phyloP scores from a whole-genome alignment of 352 stramenopile species.

The Globisporangium solare region DNA sequence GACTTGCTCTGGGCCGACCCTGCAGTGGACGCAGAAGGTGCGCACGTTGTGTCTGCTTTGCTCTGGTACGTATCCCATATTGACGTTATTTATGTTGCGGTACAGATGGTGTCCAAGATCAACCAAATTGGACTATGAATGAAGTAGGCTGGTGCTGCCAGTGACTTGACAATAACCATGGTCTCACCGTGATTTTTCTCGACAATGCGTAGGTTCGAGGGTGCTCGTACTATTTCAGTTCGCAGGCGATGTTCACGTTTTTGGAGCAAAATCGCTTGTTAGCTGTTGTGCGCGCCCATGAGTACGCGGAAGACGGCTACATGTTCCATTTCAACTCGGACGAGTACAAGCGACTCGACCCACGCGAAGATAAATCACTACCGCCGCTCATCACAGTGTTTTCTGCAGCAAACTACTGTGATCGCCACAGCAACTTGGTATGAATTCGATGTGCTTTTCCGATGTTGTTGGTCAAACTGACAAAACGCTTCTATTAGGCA shows the following conservation, averaged over 20 bases:
- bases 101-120: slow-evolving; percentile 3
- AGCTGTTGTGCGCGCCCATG: slow-evolving; percentile 75
- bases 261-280: slow-evolving; percentile 59
- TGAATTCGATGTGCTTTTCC: background rate
- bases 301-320: slow-evolving; percentile 70
- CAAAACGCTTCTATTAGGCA: slow-evolving; percentile 22
- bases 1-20: slow-evolving; percentile 77
- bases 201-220: slow-evolving; percentile 39
- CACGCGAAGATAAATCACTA: slow-evolving; percentile 36
- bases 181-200: too few relatives aligned
- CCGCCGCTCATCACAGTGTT: slow-evolving; percentile 92
- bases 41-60: background rate
- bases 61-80: background rate
- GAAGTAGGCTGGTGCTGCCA: slow-evolving; percentile 15
- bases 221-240: slow-evolving; percentile 89
- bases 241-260: slow-evolving; percentile 66
- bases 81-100: background rate
- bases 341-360: slow-evolving; percentile 40
- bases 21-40: slow-evolving; percentile 18
- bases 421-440: slow-evolving; percentile 73
- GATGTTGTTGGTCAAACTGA: background rate
- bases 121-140: slow-evolving; percentile 28
- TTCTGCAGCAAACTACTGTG: slow-evolving; percentile 95
- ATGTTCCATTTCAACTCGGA: slow-evolving; percentile 56
- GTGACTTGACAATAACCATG: too few relatives aligned